A percentile compares a stretch with the other conserved stretches of the same genome.
Conservation (phyloP, 2,329 filamentous ascomycete species). For the Orbilia brochopaga region DNA sequence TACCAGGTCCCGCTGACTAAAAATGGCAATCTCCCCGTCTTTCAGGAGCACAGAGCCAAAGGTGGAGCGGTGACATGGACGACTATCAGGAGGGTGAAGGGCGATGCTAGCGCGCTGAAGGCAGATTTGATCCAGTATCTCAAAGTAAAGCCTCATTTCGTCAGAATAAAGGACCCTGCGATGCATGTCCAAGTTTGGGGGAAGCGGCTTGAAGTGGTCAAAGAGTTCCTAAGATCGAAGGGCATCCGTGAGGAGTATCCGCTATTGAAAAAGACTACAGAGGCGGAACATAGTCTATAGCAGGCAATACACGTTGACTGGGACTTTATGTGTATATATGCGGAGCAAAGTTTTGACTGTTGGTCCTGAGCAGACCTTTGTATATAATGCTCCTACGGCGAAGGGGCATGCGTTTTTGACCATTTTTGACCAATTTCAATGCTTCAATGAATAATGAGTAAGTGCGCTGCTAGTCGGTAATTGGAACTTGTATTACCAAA, state of each 20-base stretch:
- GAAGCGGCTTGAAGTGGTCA: conserved; percentile 1
- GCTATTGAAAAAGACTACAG: neutral
- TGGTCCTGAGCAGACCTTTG: too few species aligned
- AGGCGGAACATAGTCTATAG: neutral
- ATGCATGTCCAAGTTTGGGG: conserved; percentile 14
- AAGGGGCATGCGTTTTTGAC: too few species aligned
- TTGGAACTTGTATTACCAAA: too few species aligned
- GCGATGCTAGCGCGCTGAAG: conserved; percentile 20
- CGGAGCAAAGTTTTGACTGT: too few species aligned
- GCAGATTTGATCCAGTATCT: conserved; percentile 23
- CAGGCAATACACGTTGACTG: too few species aligned
- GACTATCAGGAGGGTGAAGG: conserved; percentile 21
- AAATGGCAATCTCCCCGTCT: conserved; percentile 29
- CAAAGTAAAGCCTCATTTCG: neutral
- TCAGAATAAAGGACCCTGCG: conserved; percentile 10
- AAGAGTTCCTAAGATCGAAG: conserved; percentile 18
- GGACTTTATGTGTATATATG: too few species aligned
- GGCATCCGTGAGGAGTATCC: conserved; percentile 12
- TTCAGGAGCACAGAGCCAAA: neutral
- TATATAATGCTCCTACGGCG: too few species aligned
- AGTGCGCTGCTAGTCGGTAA: too few species aligned
- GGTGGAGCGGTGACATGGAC: conserved; percentile 6
- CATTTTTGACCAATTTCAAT: too few species aligned
- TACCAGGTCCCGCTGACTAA: conserved; percentile 24
- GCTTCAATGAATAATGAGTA: too few species aligned